Percentiles rank a stretch among this genome's conserved stretches.
phyloP scores from a whole-genome alignment of 306 rosid species.

The Glycyrrhiza uralensis region DNA sequence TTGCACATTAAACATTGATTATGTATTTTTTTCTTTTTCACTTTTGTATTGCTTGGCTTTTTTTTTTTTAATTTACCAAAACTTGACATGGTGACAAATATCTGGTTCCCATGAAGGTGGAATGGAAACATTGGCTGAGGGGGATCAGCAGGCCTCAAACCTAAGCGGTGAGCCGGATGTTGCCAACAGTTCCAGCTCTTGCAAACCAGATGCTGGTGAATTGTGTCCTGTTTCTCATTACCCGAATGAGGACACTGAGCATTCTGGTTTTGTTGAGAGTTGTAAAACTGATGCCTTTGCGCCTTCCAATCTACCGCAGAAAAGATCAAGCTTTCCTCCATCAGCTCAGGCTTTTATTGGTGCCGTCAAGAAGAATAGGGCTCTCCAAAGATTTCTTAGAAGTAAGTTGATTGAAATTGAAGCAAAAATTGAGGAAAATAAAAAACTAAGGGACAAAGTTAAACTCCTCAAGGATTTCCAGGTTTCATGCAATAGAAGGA shows the following conservation, averaged over 20 bases:
- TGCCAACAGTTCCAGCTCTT: constrained; percentile 20
- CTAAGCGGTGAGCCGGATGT: constrained; percentile 25
- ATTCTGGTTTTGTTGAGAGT: constrained; percentile 22
- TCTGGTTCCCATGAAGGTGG: constrained; percentile 30
- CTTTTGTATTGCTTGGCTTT: background rate
- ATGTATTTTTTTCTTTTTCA: background rate
- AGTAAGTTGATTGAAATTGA: constrained; percentile 64
- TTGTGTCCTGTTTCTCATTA: constrained; percentile 25
- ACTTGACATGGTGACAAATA: constrained; percentile 9
- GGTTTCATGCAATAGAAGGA: constrained; percentile 60
- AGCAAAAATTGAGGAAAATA: constrained; percentile 82
- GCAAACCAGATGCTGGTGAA: constrained; percentile 27
- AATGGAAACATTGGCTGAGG: constrained; percentile 29
- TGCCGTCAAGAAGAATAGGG: constrained; percentile 78
- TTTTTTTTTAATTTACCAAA: background rate
- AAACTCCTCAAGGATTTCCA: constrained; percentile 82
- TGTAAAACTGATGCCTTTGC: constrained; percentile 28
- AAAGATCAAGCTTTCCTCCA: constrained; percentile 53
- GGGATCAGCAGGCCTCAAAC: constrained; percentile 31
- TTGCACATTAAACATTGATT: background rate
- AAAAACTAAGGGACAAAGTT: constrained; percentile 47
- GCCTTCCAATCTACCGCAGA: constrained; percentile 31
- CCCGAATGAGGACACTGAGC: background rate
- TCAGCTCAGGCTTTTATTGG: constrained; percentile 62
- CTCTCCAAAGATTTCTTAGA: constrained; percentile 59